phyloP scores from a whole-genome alignment of 2,329 filamentous ascomycete species.

The Aspergillus carbonarius region DNA sequence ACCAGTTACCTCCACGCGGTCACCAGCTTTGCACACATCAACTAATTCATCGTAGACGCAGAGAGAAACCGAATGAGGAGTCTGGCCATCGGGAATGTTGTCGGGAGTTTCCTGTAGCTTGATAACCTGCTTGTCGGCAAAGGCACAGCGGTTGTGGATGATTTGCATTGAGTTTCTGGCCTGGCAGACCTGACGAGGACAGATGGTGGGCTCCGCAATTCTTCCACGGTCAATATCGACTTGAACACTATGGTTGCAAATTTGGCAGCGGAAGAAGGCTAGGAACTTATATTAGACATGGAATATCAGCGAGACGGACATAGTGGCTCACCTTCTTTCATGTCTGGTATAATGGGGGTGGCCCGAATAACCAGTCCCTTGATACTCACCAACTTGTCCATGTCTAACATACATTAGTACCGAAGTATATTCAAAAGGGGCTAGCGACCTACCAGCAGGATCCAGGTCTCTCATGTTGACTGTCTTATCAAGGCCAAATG shows the following conservation, averaged over 20 bases:
- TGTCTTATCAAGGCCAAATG: conserved; percentile 81
- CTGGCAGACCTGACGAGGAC: conserved; percentile 76
- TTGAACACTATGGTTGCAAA: conserved; percentile 86
- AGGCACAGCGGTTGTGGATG: conserved; percentile 90
- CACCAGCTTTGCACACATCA: conserved; percentile 96
- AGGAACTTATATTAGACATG: not conserved
- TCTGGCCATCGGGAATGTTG: conserved; percentile 90
- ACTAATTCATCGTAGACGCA: conserved; percentile 97
- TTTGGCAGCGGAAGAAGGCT: conserved; percentile 93
- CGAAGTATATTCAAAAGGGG: not conserved
- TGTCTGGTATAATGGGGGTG: conserved; percentile 95
- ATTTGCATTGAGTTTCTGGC: conserved; percentile 97
- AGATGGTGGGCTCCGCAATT: conserved; percentile 90
- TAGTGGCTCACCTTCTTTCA: conserved; percentile 71
- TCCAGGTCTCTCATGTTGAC: conserved; percentile 94
- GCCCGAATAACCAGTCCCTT: conserved; percentile 96
- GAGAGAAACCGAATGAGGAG: conserved; percentile 92
- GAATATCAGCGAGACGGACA: not conserved
- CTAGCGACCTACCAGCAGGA: conserved; percentile 63
- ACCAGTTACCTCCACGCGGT: conserved; percentile 90
- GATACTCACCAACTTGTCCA: conserved; percentile 92
- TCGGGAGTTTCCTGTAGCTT: conserved; percentile 98
- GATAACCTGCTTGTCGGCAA: conserved; percentile 97
- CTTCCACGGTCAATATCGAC: conserved; percentile 93
- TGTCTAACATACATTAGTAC: conserved; percentile 57